Base-by-base conservation (phyloP, 768 basidiomycete genomes). In the Udeniomyces megalosporus region DNA sequence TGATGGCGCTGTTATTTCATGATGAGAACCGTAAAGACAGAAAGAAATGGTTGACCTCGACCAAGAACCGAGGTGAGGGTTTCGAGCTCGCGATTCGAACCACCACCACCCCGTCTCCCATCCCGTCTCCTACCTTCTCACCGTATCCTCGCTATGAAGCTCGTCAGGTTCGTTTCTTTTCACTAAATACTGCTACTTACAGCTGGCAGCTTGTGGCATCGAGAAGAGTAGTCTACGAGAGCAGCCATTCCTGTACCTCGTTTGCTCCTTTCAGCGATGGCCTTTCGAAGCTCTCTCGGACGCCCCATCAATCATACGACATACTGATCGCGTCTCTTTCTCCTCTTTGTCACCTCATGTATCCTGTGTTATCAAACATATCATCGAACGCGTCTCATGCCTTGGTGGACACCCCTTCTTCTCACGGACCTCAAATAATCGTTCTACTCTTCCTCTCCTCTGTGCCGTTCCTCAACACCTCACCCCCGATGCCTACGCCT, bases 91-190 rank as follows among this genome's bases (percentile, higher is more conserved):
- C n/a, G n/a, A n/a, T n/a, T n/a, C n/a, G n/a, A 17, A 17, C 46
- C 46, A n/a, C 46, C 20, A 47, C 46, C 20, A 5, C 46, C 20
- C 46, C 51, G 7, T 53, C 10, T 29, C 26, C 8, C 15, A 4
- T 29, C 38, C 24, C 38, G 31, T 44, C 22, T 44, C n/a, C 17
- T 28, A 29, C 29, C 32, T 35, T 35, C 38, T 44, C 17, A 5
- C 42, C 29, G 5, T 35, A 11, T 22, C 54, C 35, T 34, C 42
- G 78, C 67, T 70, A 87, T 86, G 85, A 86, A 88, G 82, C 84
- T 88, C 75, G 84, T 88, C 75, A 80, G 85, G 85, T 85, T 69
- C 73, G 73, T 54, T n/a, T 26, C 50, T 26, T 44, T 12, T 6
- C 22, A 5, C 55, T 31, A n/a, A 34, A 20, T 15, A 22, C 45